A percentile compares a stretch with the other conserved stretches of the same genome.
phyloP scores from a whole-genome alignment of 1,139 yeast genomes.

The Blastobotrys petasosporus region DNA sequence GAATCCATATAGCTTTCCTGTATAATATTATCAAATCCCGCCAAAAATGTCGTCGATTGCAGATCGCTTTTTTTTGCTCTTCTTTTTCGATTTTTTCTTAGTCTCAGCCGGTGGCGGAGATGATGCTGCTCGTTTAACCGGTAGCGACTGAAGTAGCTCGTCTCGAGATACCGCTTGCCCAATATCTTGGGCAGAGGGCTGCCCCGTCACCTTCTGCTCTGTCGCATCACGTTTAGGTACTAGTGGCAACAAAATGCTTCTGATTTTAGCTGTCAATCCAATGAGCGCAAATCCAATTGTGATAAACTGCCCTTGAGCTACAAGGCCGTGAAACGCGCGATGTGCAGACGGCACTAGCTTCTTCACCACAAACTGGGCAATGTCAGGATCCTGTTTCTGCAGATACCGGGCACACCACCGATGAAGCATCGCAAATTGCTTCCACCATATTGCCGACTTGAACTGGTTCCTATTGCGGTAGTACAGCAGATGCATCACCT shows the following conservation, averaged over 20 bases:
- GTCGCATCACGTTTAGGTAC: slow-evolving; percentile 7
- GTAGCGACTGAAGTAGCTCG: too few species aligned
- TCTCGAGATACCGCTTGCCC: not conserved
- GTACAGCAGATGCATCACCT: slow-evolving; percentile 54
- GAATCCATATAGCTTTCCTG: not conserved
- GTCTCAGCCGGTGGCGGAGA: not conserved
- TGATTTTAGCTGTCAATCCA: slow-evolving; percentile 50
- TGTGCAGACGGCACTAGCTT: slow-evolving; percentile 47
- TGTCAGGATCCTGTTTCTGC: slow-evolving; percentile 21
- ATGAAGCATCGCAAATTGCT: slow-evolving; percentile 54
- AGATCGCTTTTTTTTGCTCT: slow-evolving; percentile 6
- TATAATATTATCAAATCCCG: not conserved
- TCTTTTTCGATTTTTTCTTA: slow-evolving; percentile 8
- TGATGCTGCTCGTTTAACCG: not conserved
- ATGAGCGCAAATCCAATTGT: slow-evolving; percentile 66
- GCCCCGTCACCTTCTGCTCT: not conserved
- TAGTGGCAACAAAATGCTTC: slow-evolving; percentile 31
- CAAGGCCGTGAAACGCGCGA: slow-evolving; percentile 57
- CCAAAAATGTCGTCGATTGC: slow-evolving; percentile 15
- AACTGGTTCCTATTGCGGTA: slow-evolving; percentile 77
- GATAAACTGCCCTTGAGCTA: slow-evolving; percentile 74
- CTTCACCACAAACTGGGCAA: slow-evolving; percentile 28
- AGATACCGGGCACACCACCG: slow-evolving; percentile 30
- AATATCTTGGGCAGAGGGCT: not conserved
- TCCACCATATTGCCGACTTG: slow-evolving; percentile 73